Evolutionary conservation across 768 basidiomycete species (phyloP).

Genomic region (Paxillus involutus): DNA sequence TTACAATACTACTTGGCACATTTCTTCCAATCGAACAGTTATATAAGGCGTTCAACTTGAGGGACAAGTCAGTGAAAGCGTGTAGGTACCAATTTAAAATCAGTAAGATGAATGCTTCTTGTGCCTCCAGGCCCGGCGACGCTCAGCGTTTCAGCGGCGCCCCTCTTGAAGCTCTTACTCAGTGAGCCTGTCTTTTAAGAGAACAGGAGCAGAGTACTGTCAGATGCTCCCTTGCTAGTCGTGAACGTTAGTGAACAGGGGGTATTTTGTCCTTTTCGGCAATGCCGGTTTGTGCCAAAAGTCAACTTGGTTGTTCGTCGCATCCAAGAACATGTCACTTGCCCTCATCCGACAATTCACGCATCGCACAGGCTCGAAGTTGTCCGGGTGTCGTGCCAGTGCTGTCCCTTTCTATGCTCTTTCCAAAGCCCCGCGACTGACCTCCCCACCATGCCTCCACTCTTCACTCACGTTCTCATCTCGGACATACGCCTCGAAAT

Average conservation of each 20-base stretch:
- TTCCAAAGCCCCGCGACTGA: background rate
- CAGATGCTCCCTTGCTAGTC: background rate
- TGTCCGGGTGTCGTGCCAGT: background rate
- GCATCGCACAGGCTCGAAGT: background rate
- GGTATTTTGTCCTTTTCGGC: background rate
- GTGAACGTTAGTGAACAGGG: background rate
- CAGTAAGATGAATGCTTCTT: too few relatives aligned
- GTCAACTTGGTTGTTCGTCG: too few relatives aligned
- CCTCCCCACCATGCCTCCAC: background rate
- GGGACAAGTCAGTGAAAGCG: too few relatives aligned
- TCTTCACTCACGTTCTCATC: background rate
- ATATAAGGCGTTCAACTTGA: too few relatives aligned
- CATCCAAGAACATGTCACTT: slow-evolving; percentile 1
- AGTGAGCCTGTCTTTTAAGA: too few relatives aligned
- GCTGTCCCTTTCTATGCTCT: background rate
- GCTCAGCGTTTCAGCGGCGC: too few relatives aligned
- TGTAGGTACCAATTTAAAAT: too few relatives aligned
- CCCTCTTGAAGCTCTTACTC: background rate
- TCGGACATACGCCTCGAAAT: slow-evolving; percentile 29
- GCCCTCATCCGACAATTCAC: background rate
- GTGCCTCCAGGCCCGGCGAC: too few relatives aligned
- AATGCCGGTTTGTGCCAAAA: too few relatives aligned
- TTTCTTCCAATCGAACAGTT: background rate
- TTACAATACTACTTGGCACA: background rate
- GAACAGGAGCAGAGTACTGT: background rate